A percentile compares a stretch with the other conserved stretches of the same genome.
Conservation (phyloP, 495 filamentous ascomycete genomes). For the Penicillium turbatum region DNA sequence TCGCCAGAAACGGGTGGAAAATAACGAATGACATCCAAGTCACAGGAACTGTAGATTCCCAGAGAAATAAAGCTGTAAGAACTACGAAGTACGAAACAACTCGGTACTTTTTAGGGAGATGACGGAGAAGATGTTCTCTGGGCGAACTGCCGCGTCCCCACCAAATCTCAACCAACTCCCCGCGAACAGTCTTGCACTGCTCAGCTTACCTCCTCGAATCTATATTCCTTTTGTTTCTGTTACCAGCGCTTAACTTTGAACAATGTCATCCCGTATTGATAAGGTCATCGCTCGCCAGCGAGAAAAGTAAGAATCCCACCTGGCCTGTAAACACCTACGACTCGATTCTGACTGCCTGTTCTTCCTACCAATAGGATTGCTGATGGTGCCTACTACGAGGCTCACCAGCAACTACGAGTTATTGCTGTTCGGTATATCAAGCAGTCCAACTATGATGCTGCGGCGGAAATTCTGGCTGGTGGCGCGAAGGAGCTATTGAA, state of each 20-base stretch:
- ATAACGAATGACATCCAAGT: background rate
- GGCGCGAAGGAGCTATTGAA: slow-evolving; percentile 81
- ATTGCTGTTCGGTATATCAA: slow-evolving; percentile 92
- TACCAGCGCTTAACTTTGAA: background rate
- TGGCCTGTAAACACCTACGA: background rate
- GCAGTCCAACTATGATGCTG: slow-evolving; percentile 71
- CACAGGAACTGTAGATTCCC: background rate
- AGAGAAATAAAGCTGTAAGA: background rate
- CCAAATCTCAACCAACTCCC: slow-evolving; percentile 17
- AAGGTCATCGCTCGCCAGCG: slow-evolving; percentile 69
- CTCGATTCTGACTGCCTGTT: slow-evolving; percentile 9
- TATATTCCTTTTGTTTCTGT: background rate
- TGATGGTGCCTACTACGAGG: slow-evolving; percentile 94
- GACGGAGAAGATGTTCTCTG: slow-evolving; percentile 7
- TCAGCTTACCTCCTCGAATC: background rate
- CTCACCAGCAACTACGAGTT: slow-evolving; percentile 92
- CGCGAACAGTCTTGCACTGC: slow-evolving; percentile 4
- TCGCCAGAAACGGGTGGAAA: background rate
- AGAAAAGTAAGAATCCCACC: slow-evolving; percentile 51
- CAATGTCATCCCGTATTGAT: slow-evolving; percentile 62
- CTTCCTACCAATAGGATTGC: slow-evolving; percentile 58
- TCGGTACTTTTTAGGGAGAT: background rate
- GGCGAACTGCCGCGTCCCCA: slow-evolving; percentile 19
- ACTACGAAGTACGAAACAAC: background rate
- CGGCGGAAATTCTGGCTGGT: slow-evolving; percentile 78